Conservation (phyloP, 2,329 filamentous ascomycete species). For the Verticillium alfalfae region DNA sequence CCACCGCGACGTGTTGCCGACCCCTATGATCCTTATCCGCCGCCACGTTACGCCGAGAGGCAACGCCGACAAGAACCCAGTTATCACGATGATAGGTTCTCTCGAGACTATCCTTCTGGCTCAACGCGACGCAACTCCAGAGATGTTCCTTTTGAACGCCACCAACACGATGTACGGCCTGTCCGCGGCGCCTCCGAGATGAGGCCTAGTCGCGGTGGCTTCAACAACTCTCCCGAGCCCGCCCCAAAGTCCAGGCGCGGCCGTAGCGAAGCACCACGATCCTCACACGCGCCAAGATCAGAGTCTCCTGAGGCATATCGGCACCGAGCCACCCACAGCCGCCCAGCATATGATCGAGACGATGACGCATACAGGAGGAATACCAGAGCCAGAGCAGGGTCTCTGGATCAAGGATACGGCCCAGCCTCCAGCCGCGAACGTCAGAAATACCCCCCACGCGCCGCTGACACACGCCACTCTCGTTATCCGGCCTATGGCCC, state of each 20-base stretch:
- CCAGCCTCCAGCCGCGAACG: neutral
- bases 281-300: neutral
- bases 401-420: slow-evolving; percentile 4
- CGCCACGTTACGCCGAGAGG: neutral
- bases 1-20: neutral
- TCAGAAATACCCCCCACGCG: slow-evolving; percentile 5
- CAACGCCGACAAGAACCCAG: neutral
- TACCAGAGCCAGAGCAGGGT: neutral
- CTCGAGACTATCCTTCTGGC: neutral
- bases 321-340: neutral
- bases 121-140: neutral
- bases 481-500: slow-evolving; percentile 5
- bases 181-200: slow-evolving; percentile 1
- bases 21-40: neutral
- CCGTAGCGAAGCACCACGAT: slow-evolving; percentile 1
- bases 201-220: neutral
- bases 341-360: neutral
- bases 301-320: neutral
- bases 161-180: neutral
- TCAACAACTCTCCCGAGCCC: neutral
- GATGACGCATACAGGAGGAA: neutral
- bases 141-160: neutral
- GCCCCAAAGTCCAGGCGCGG: neutral
- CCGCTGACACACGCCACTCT: slow-evolving; percentile 8
- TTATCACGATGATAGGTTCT: neutral